These are phyloP conservation scores for Laguncularia racemosa DNA, from an alignment of 345 rosid genomes.

Conservation along the genomic window DNA sequence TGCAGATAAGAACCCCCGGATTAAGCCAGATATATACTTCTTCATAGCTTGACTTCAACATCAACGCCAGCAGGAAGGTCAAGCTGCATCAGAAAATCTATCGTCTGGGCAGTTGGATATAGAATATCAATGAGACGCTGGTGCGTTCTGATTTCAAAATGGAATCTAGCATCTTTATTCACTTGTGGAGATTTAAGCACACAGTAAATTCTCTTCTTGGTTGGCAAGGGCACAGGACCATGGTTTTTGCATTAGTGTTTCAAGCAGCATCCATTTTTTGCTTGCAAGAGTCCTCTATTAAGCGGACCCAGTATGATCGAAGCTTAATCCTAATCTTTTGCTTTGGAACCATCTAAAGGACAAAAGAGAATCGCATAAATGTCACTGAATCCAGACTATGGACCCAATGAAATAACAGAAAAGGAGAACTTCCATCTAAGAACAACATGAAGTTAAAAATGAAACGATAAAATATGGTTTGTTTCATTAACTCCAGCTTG, in stretches of 20 bases:
- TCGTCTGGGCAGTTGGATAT: slow-evolving; percentile 93
- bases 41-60: slow-evolving; percentile 93
- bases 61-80: slow-evolving; percentile 99
- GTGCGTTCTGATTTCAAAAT: slow-evolving; percentile 92
- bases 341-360: slow-evolving; percentile 75
- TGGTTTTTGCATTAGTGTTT: slow-evolving; percentile 82
- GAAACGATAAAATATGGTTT: no score
- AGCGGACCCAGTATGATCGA: slow-evolving; percentile 83
- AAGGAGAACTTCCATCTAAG: no score
- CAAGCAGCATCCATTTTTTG: slow-evolving; percentile 91
- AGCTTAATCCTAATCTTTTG: slow-evolving; percentile 96
- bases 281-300: slow-evolving; percentile 95
- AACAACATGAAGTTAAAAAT: no score
- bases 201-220: slow-evolving; percentile 85
- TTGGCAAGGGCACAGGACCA: slow-evolving; percentile 93
- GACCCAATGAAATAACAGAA: no score
- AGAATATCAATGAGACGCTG: slow-evolving; percentile 88
- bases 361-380: neutral
- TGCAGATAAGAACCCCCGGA: slow-evolving; percentile 49
- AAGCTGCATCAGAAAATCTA: slow-evolving; percentile 96
- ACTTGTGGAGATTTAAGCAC: slow-evolving; percentile 97
- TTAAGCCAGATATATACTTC: slow-evolving; percentile 2
- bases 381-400: no score
- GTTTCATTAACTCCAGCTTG: no score
- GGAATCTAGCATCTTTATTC: slow-evolving; percentile 96